Evolutionary conservation across 345 rosid species (phyloP).

Genomic region (Aurinia saxatilis): DNA sequence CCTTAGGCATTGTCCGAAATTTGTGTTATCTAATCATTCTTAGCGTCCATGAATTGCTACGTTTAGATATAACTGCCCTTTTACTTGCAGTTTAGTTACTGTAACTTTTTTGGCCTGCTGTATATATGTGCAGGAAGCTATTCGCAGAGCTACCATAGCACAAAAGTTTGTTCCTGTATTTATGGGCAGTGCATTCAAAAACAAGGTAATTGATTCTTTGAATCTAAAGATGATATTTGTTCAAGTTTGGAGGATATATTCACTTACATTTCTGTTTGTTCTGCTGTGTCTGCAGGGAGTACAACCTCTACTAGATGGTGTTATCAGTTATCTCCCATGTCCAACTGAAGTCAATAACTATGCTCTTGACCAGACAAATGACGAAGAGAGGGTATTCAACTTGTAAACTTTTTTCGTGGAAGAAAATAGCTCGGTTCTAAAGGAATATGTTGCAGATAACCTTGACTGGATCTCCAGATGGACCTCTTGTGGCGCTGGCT

Average conservation of each 20-base stretch:
- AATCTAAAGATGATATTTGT: conserved; percentile 3
- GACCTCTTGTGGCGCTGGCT: conserved; percentile 96
- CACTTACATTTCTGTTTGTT: neutral
- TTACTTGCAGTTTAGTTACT: neutral
- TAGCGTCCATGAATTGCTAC: neutral
- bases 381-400: conserved; percentile 75
- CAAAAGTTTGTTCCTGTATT: conserved; percentile 88
- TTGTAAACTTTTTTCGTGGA: neutral
- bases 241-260: neutral
- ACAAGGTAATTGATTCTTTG: conserved; percentile 53
- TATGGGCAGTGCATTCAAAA: conserved; percentile 99
- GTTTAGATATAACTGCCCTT: neutral
- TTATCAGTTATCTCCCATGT: conserved; percentile 76
- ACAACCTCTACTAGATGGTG: conserved; percentile 89
- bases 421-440: neutral
- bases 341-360: conserved; percentile 83
- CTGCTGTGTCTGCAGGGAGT: conserved; percentile 56
- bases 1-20: neutral
- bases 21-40: neutral
- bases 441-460: conserved; percentile 42
- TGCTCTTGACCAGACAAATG: conserved; percentile 87
- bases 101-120: neutral
- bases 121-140: conserved; percentile 57
- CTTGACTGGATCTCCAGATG: conserved; percentile 82
- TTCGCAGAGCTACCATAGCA: conserved; percentile 95